These are phyloP conservation scores for Nicotiana otophora DNA, from an alignment of 257 asterid species.

Conservation along the genomic window DNA sequence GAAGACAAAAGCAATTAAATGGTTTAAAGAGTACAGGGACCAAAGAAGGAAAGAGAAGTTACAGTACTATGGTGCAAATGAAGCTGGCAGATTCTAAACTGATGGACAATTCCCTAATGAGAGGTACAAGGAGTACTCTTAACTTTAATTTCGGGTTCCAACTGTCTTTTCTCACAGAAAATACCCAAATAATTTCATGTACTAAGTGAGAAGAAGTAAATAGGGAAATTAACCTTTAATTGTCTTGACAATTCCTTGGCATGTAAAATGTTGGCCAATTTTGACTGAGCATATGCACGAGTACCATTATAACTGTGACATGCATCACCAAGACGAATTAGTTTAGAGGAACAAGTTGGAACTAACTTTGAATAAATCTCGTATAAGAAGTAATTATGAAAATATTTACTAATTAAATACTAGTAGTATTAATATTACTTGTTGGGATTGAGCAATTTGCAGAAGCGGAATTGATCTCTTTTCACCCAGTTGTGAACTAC, in stretches of 20 bases:
- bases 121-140: not conserved
- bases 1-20: not conserved
- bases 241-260: slow-evolving; percentile 85
- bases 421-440: slow-evolving; percentile 31
- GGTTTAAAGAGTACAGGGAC: not conserved
- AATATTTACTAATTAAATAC: not conserved
- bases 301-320: slow-evolving; percentile 72
- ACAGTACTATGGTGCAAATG: not conserved
- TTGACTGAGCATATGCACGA: slow-evolving; percentile 84
- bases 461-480: slow-evolving; percentile 44
- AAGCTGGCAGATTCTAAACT: not conserved
- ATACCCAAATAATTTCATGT: too few species aligned
- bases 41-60: not conserved
- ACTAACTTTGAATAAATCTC: not conserved
- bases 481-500: slow-evolving; percentile 84
- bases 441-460: slow-evolving; percentile 56
- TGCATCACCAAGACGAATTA: not conserved
- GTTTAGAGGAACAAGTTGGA: not conserved
- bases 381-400: not conserved
- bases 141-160: not conserved
- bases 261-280: slow-evolving; percentile 80
- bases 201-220: not conserved
- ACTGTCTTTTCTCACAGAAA: not conserved
- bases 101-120: not conserved
- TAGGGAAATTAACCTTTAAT: slow-evolving; percentile 42